Evolutionary conservation across 352 stramenopile genomes (phyloP).

Genomic region (Nothophytophthora sp.): DNA sequence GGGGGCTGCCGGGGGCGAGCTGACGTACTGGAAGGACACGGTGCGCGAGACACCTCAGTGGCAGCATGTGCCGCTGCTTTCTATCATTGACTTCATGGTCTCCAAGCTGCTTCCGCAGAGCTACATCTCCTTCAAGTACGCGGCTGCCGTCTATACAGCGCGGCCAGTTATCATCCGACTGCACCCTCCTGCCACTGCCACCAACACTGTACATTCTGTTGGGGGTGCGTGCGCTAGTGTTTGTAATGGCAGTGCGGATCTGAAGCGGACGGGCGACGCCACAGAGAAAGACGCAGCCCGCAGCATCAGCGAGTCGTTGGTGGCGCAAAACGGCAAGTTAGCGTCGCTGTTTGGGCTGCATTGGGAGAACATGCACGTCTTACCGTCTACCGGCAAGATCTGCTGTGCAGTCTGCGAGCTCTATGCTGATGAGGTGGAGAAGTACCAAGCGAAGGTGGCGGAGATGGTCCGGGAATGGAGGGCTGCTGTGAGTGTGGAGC

Average conservation of each 20-base stretch:
- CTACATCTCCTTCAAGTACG: slow-evolving; percentile 65
- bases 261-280: too few species aligned
- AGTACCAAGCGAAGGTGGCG: slow-evolving; percentile 46
- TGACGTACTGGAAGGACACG: slow-evolving; percentile 41
- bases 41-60: slow-evolving; percentile 43
- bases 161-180: slow-evolving; percentile 48
- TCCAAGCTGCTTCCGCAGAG: slow-evolving; percentile 52
- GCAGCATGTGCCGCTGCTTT: slow-evolving; percentile 50
- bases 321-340: slow-evolving; percentile 30
- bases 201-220: neutral
- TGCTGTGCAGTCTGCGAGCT: slow-evolving; percentile 38
- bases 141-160: slow-evolving; percentile 51
- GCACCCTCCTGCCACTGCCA: slow-evolving; percentile 18
- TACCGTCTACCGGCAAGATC: slow-evolving; percentile 29
- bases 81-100: slow-evolving; percentile 57
- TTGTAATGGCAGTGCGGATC: neutral
- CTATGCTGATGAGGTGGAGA: slow-evolving; percentile 46
- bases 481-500: slow-evolving; percentile 28
- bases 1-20: slow-evolving; percentile 8
- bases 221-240: too few species aligned
- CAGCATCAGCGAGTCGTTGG: slow-evolving; percentile 25
- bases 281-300: slow-evolving; percentile 22
- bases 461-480: slow-evolving; percentile 47
- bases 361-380: slow-evolving; percentile 58
- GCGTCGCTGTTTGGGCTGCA: slow-evolving; percentile 63